Percentiles rank a stretch among this genome's conserved stretches.
Evolutionary conservation across 1,284 basidiomycete species (phyloP).

Genomic region (Pholiota adiposa): DNA sequence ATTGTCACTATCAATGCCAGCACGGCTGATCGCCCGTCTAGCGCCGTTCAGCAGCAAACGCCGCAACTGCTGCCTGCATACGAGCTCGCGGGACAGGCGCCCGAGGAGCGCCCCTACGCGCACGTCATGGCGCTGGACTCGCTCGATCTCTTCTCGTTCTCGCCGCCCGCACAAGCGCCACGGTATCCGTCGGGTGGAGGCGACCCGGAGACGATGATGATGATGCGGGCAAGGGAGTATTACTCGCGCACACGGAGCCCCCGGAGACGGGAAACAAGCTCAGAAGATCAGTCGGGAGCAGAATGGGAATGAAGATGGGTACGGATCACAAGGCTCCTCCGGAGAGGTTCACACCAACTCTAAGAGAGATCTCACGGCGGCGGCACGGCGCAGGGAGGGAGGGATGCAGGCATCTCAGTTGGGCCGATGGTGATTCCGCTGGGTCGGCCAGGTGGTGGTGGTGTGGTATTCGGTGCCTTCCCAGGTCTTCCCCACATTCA

Average conservation of each 20-base stretch:
- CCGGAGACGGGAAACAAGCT: constrained; percentile 32
- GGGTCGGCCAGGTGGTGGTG: constrained; percentile 10
- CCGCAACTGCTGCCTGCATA: constrained; percentile 19
- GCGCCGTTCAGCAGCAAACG: neutral
- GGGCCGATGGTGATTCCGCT: neutral
- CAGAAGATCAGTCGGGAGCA: constrained; percentile 34
- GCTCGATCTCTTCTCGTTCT: constrained; percentile 25
- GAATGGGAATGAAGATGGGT: constrained; percentile 25
- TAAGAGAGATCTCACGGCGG: neutral
- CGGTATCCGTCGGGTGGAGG: constrained; percentile 19
- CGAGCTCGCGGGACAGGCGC: constrained; percentile 29
- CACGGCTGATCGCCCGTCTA: constrained; percentile 20
- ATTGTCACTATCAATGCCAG: neutral
- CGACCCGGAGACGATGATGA: constrained; percentile 12
- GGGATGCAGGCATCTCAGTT: neutral
- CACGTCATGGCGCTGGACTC: constrained; percentile 33
- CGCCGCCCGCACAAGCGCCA: constrained; percentile 26
- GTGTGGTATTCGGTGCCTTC: constrained; percentile 24
- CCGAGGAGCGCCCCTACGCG: constrained; percentile 32
- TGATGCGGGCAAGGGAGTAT: no score
- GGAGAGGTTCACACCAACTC: constrained; percentile 15
- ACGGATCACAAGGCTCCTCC: constrained; percentile 29
- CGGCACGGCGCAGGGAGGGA: neutral
- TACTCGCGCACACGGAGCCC: constrained; percentile 22
- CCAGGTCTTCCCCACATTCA: constrained; percentile 39